phyloP scores from a whole-genome alignment of 306 rosid species.

The Vigna unguiculata region DNA sequence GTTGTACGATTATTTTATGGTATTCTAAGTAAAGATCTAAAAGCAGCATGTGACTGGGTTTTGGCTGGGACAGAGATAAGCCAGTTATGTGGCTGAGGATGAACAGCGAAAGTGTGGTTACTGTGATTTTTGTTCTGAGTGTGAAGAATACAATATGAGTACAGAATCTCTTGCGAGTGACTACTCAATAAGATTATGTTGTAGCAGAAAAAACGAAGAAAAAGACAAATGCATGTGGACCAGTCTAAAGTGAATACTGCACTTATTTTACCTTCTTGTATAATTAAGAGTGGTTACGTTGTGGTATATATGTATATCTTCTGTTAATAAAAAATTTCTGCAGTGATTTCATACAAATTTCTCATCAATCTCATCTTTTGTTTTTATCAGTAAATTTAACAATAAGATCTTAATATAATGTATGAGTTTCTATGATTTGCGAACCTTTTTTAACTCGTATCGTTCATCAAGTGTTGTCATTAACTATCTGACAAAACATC shows the following conservation, averaged over 20 bases:
- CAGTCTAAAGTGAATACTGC: neutral
- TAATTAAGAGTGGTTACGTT: neutral
- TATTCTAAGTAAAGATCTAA: constrained; percentile 59
- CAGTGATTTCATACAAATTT: neutral
- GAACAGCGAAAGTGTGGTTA: constrained; percentile 72
- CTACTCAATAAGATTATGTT: neutral
- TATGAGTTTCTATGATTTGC: neutral
- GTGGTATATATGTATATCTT: neutral
- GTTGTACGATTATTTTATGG: constrained; percentile 58
- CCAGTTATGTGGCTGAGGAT: constrained; percentile 61
- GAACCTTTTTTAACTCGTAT: neutral
- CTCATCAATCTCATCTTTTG: neutral
- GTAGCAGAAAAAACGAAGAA: neutral
- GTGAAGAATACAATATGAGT: constrained; percentile 51
- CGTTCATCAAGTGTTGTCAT: too few relatives aligned
- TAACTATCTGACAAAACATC: too few relatives aligned
- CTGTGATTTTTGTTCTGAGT: constrained; percentile 55
- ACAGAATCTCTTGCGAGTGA: constrained; percentile 38
- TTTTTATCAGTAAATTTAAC: neutral
- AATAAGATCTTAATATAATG: neutral
- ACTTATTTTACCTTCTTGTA: neutral
- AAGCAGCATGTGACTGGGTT: constrained; percentile 20
- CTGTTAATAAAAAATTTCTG: too few relatives aligned
- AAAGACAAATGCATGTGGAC: neutral
- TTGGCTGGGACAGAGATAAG: too few relatives aligned